These are phyloP conservation scores for Coemansia sp. DNA, from an alignment of 192 early-diverging fungal species.

Conservation along the genomic window DNA sequence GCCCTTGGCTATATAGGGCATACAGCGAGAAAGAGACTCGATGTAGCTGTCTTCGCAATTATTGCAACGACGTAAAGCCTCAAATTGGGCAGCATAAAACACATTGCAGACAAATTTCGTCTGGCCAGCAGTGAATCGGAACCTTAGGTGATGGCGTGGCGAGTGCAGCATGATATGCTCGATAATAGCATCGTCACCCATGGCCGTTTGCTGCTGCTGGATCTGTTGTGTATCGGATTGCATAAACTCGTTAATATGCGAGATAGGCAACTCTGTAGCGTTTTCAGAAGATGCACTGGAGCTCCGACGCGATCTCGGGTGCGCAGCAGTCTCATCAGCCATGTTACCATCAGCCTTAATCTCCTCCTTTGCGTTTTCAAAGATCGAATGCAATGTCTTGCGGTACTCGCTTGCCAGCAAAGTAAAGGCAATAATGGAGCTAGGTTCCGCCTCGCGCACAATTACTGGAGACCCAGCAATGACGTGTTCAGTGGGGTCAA, in stretches of 20 bases:
- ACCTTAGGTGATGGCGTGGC: slow-evolving; percentile 34
- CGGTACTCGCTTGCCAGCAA: slow-evolving; percentile 58
- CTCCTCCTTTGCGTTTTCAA: slow-evolving; percentile 20
- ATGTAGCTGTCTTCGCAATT: slow-evolving; percentile 81
- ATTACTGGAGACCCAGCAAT: slow-evolving; percentile 83
- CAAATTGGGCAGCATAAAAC: slow-evolving; percentile 91
- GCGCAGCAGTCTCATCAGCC: background rate
- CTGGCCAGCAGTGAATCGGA: slow-evolving; percentile 67
- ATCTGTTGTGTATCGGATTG: slow-evolving; percentile 3
- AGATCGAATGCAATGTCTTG: slow-evolving; percentile 26
- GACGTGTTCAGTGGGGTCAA: slow-evolving; percentile 75
- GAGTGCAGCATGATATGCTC: slow-evolving; percentile 35
- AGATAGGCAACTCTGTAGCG: background rate
- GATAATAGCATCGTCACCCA: slow-evolving; percentile 15
- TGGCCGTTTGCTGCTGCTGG: slow-evolving; percentile 1
- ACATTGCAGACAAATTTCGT: slow-evolving; percentile 85
- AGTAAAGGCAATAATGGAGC: slow-evolving; percentile 89
- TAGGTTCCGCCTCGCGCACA: slow-evolving; percentile 88
- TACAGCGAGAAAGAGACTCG: slow-evolving; percentile 83
- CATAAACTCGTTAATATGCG: slow-evolving; percentile 23
- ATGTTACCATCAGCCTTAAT: slow-evolving; percentile 3
- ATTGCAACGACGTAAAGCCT: slow-evolving; percentile 78
- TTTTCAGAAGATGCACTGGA: background rate
- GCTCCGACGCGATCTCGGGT: background rate
- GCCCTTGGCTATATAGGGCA: slow-evolving; percentile 77